These are phyloP conservation scores for Ailanthus altissimus DNA, from an alignment of 345 rosid species.

Conservation along the genomic window DNA sequence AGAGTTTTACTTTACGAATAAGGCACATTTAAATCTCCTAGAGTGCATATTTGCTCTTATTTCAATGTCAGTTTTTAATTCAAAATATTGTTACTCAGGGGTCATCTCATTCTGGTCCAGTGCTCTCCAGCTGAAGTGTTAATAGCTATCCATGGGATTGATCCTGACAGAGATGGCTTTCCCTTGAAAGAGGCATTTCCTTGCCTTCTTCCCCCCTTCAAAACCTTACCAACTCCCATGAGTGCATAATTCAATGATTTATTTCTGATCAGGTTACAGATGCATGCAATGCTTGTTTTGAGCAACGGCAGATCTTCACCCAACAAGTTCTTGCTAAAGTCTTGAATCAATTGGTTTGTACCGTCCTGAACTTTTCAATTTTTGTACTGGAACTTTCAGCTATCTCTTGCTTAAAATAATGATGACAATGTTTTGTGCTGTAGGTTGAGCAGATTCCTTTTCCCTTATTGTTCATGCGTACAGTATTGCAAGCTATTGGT, in stretches of 20 bases:
- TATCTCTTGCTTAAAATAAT: constrained; percentile 15
- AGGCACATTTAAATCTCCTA: neutral
- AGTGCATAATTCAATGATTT: constrained; percentile 20
- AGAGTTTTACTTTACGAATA: neutral
- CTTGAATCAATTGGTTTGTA: constrained; percentile 91
- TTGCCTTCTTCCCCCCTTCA: constrained; percentile 12
- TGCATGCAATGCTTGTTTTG: constrained; percentile 94
- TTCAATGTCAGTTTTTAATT: constrained; percentile 19
- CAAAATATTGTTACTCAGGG: constrained; percentile 50
- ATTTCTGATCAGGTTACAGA: constrained; percentile 71
- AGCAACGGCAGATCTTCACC: constrained; percentile 79
- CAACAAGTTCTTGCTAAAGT: constrained; percentile 95
- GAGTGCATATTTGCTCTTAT: neutral
- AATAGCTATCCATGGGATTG: constrained; percentile 90
- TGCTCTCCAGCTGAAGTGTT: constrained; percentile 80
- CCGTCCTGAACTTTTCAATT: constrained; percentile 9
- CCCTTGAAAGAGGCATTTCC: constrained; percentile 81
- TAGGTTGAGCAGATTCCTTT: constrained; percentile 99
- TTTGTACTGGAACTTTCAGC: constrained; percentile 5
- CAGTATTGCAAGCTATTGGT: constrained; percentile 93
- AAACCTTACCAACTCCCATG: constrained; percentile 16
- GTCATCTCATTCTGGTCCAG: constrained; percentile 62
- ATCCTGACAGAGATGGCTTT: constrained; percentile 84
- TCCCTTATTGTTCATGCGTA: constrained; percentile 98
- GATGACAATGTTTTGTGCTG: constrained; percentile 30